Evolutionary conservation across 768 basidiomycete genomes (phyloP).

Genomic region (Suillus occidentalis): DNA sequence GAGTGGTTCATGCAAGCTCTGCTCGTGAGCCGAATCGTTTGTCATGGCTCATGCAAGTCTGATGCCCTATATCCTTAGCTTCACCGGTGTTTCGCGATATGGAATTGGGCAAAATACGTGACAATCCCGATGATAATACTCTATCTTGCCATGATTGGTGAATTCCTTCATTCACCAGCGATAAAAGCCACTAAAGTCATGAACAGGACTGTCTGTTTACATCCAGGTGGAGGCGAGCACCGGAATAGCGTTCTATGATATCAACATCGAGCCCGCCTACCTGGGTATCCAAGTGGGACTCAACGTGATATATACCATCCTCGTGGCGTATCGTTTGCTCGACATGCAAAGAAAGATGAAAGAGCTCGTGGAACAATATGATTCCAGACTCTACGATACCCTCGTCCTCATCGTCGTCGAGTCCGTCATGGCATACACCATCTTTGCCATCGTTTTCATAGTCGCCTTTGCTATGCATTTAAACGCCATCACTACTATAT

Average conservation of each 20-base stretch:
- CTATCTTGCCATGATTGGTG: background rate
- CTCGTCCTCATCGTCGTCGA: background rate
- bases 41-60: background rate
- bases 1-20: background rate
- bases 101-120: background rate
- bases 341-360: slow-evolving; percentile 15
- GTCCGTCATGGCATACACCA: slow-evolving; percentile 16
- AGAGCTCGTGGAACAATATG: slow-evolving; percentile 12
- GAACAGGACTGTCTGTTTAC: background rate
- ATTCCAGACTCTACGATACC: slow-evolving; percentile 9
- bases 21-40: background rate
- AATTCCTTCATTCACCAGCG: background rate
- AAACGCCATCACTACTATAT: slow-evolving; percentile 21
- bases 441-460: slow-evolving; percentile 26
- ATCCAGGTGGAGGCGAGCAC: background rate
- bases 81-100: background rate
- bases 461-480: slow-evolving; percentile 20
- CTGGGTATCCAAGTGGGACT: slow-evolving; percentile 2
- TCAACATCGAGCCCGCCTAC: slow-evolving; percentile 21
- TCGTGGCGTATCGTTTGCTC: slow-evolving; percentile 24
- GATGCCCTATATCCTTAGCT: background rate
- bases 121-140: background rate
- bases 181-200: background rate
- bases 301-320: slow-evolving; percentile 27
- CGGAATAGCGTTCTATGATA: slow-evolving; percentile 3